Evolutionary conservation across 805 yeast genomes (phyloP).

Genomic region (Metschnikowia continentalis): DNA sequence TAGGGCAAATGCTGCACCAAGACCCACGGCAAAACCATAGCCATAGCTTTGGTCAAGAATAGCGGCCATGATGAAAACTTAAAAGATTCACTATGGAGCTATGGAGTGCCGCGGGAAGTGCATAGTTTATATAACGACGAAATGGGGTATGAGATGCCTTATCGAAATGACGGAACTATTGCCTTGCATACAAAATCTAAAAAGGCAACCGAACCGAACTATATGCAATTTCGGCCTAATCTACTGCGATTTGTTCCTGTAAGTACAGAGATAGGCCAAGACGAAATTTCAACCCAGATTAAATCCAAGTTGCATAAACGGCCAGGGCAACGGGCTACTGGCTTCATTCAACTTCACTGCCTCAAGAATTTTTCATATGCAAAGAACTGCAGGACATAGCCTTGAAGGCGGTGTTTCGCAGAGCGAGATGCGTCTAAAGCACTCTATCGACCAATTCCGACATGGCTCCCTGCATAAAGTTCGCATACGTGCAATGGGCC

Average conservation of each 20-base stretch:
- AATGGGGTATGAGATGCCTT: neutral
- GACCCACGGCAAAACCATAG: slow-evolving; percentile 8
- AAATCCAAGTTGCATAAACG: neutral
- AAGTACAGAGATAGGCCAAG: neutral
- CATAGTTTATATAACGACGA: neutral
- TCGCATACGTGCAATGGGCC: too few species aligned
- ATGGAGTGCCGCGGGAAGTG: neutral
- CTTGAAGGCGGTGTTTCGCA: neutral
- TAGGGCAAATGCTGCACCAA: slow-evolving; percentile 10
- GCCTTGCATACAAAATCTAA: neutral
- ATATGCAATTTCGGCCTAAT: neutral
- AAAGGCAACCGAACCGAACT: neutral
- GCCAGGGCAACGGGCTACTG: neutral
- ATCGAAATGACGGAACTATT: neutral
- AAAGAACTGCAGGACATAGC: neutral
- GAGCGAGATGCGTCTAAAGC: neutral
- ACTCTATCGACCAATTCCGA: neutral
- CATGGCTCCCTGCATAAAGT: neutral
- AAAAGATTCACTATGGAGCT: neutral
- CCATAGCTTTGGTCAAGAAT: slow-evolving; percentile 7
- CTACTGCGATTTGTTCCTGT: neutral
- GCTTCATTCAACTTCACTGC: neutral
- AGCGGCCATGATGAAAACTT: neutral
- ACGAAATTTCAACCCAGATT: neutral
- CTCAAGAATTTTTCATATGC: neutral